These are phyloP conservation scores for Neurospora sp. DNA, from an alignment of 495 filamentous ascomycete species.

Conservation along the genomic window DNA sequence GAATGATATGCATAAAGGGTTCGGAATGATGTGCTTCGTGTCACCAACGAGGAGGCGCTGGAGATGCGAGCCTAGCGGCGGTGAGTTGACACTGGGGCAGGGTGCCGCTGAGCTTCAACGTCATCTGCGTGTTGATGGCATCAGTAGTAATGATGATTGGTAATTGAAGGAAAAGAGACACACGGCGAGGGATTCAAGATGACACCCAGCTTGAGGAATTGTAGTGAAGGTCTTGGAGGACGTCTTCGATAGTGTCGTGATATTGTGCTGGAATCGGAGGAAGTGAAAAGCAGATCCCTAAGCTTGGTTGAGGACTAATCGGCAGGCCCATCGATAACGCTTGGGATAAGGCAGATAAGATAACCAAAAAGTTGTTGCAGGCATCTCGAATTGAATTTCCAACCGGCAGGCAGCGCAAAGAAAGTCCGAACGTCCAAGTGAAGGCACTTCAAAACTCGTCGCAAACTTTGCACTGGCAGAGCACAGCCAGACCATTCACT, in stretches of 20 bases:
- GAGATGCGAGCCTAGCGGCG: neutral
- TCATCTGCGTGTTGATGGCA: neutral
- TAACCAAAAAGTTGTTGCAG: neutral
- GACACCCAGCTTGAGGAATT: neutral
- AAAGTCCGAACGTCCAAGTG: neutral
- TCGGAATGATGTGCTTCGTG: neutral
- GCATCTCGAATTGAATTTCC: neutral
- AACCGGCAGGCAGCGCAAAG: neutral
- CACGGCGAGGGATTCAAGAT: neutral
- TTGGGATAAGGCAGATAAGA: neutral
- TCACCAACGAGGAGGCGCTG: neutral
- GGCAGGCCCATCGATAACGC: neutral
- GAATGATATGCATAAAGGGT: neutral
- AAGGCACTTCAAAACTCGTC: neutral
- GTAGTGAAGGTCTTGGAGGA: neutral
- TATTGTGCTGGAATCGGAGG: neutral
- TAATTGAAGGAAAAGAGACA: neutral
- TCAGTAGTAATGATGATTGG: neutral
- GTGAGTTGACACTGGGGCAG: neutral
- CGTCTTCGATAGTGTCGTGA: neutral
- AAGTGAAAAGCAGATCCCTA: neutral
- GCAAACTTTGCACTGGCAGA: neutral
- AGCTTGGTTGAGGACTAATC: neutral
- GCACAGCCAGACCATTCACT: neutral
- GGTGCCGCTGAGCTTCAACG: neutral